A percentile compares a stretch with the other conserved stretches of the same genome.
Conservation (phyloP, 2,329 filamentous ascomycete species). For the Ophidiomyces ophidiicola region DNA sequence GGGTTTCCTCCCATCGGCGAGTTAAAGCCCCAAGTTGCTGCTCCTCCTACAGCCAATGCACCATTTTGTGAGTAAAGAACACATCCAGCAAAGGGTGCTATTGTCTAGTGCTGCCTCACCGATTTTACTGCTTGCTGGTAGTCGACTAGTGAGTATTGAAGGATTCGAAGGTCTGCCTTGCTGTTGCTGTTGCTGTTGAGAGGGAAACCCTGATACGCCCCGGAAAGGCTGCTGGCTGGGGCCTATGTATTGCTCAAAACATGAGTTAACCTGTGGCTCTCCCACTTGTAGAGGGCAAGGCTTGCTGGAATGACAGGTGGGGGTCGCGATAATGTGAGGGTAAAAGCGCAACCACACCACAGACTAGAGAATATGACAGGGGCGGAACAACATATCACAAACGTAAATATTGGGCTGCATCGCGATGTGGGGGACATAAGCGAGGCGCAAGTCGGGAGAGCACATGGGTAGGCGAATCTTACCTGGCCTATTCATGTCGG, state of each 20-base stretch:
- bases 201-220: conserved; percentile 43
- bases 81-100: neutral
- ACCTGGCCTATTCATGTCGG: conserved; percentile 13
- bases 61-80: conserved; percentile 9
- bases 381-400: too few species aligned
- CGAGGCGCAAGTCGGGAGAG: neutral
- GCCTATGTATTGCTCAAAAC: conserved; percentile 24
- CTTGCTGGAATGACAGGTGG: too few species aligned
- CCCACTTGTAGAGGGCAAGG: too few species aligned
- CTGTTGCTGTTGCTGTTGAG: conserved; percentile 35
- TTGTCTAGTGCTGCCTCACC: conserved; percentile 28
- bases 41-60: conserved; percentile 30
- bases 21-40: conserved; percentile 47
- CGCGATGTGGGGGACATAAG: neutral
- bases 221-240: conserved; percentile 41
- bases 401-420: too few species aligned
- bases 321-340: too few species aligned
- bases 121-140: conserved; percentile 45
- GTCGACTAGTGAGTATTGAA: conserved; percentile 37
- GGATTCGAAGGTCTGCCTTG: conserved; percentile 35
- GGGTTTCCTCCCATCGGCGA: conserved; percentile 42
- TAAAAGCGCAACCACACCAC: too few species aligned
- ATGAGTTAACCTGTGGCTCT: conserved; percentile 3
- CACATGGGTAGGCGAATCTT: conserved; percentile 1
- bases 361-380: too few species aligned